These are phyloP conservation scores for Aspergillus heteromorphus DNA, from an alignment of 495 filamentous ascomycete genomes.

Conservation along the genomic window DNA sequence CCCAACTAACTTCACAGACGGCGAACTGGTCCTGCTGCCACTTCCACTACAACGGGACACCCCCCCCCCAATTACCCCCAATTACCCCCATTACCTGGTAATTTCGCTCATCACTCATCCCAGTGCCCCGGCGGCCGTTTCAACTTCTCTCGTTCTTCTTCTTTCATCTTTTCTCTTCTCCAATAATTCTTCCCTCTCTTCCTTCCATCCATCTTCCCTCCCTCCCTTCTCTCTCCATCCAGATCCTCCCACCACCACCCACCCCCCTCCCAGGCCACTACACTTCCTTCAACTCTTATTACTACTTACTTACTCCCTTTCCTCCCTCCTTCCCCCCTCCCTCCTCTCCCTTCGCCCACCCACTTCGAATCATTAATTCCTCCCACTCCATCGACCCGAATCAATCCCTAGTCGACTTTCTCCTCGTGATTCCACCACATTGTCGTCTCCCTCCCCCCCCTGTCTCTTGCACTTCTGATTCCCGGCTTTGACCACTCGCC, in stretches of 20 bases:
- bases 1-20: background rate
- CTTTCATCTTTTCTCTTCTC: conserved; percentile 14
- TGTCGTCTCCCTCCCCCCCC: background rate
- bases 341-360: conserved; percentile 9
- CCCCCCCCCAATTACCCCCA: too few relatives aligned
- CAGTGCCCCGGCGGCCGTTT: conserved; percentile 14
- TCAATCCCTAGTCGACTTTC: conserved; percentile 10
- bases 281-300: background rate
- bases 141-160: conserved; percentile 7
- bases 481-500: background rate
- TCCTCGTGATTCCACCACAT: conserved; percentile 4
- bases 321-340: conserved; percentile 10
- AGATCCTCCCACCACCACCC: conserved; percentile 4
- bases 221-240: conserved; percentile 5
- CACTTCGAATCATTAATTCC: conserved; percentile 7
- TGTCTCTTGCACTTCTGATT: background rate
- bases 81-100: conserved; percentile 3
- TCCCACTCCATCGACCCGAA: conserved; percentile 14
- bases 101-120: conserved; percentile 16
- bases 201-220: conserved; percentile 11
- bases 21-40: background rate
- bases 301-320: conserved; percentile 13
- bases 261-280: conserved; percentile 1
- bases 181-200: conserved; percentile 16
- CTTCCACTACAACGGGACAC: background rate